A percentile compares a stretch with the other conserved stretches of the same genome.
Evolutionary conservation across 2,329 filamentous ascomycete species (phyloP).

Genomic region (Verticillium nubilum): DNA sequence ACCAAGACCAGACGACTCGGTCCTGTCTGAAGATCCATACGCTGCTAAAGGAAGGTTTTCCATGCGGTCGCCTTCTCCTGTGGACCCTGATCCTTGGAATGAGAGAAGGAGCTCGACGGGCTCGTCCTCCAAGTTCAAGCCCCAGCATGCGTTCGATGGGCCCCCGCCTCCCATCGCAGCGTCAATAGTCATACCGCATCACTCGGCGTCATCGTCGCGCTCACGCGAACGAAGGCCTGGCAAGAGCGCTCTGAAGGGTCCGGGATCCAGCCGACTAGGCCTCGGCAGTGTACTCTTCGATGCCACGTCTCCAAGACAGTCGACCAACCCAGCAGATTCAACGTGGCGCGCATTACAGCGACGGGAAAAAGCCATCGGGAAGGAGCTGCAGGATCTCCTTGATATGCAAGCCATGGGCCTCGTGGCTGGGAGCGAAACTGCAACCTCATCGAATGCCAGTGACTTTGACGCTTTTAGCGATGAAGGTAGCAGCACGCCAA

Average conservation of each 20-base stretch:
- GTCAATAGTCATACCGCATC: slow-evolving; percentile 29
- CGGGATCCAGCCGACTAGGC: slow-evolving; percentile 6
- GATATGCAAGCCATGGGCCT: slow-evolving; percentile 43
- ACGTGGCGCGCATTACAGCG: slow-evolving; percentile 41
- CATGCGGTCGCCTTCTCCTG: slow-evolving; percentile 5
- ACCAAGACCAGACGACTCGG: slow-evolving; percentile 25
- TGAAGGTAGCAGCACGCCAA: slow-evolving; percentile 35
- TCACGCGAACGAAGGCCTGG: background rate
- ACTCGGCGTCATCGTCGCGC: background rate
- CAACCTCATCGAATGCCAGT: slow-evolving; percentile 11
- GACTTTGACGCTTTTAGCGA: slow-evolving; percentile 29
- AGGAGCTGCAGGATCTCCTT: slow-evolving; percentile 41
- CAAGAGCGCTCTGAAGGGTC: background rate
- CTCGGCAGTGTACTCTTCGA: slow-evolving; percentile 34
- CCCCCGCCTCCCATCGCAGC: slow-evolving; percentile 46
- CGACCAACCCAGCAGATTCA: slow-evolving; percentile 30
- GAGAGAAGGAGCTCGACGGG: slow-evolving; percentile 17
- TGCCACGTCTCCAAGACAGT: slow-evolving; percentile 18
- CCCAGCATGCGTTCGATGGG: slow-evolving; percentile 35
- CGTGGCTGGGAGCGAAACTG: slow-evolving; percentile 26
- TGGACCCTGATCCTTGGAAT: slow-evolving; percentile 7
- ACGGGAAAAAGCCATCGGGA: slow-evolving; percentile 38
- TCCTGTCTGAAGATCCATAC: slow-evolving; percentile 15
- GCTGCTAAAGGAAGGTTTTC: slow-evolving; percentile 8
- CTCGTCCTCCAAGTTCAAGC: slow-evolving; percentile 25